Base-by-base conservation (phyloP, 345 rosid genomes). In the Moricandia moricandioides region DNA sequence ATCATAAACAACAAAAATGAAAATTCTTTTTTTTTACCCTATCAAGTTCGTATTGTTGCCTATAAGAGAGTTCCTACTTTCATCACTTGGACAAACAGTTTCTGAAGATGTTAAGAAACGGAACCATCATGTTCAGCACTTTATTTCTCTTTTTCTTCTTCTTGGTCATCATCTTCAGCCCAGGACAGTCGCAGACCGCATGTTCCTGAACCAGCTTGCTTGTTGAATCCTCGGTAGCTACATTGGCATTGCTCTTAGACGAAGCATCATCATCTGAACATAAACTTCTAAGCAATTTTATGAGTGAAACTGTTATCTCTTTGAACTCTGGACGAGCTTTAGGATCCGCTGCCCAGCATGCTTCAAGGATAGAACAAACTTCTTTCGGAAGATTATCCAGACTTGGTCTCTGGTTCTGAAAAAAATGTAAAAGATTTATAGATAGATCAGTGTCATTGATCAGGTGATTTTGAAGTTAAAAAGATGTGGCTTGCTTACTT, bases 331-430 rank as follows among this genome's bases (percentile, higher is more conserved):
- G 93, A 3, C 96, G 88, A 34, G 33, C 29, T 1, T 70, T 78
- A 21, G 96, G 96, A 65, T 90, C 88, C 37, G 71, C 82, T 64
- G 81, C 83, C 96, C 93, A 90, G 78, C 90, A 88, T 24, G 88
- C 82, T 70, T 82, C 68, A 76, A 90, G 65, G 59, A 90, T 80
- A 9, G 83, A 51, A 13, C 49, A 84, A 69, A 82, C 56, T 2
- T 75, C 85, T 45, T 72, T 72, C 1, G 91, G 87, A 37, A 88
- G 77, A 77, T 77, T 69, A 57, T 90, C 91, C 84, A 90, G 6
- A 35, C 87, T 84, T 37, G 93, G 93, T 84, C 96, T 87, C 65
- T 72, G 74, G 17, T 86, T 88, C 96, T 90, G 86, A 7, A 69
- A 57, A 66, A 26, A 74, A n/a, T n/a, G n/a, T 4, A 30, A 37